phyloP scores from a whole-genome alignment of 176 grass and related monocot genomes.

The Cymbopogon citratus region DNA sequence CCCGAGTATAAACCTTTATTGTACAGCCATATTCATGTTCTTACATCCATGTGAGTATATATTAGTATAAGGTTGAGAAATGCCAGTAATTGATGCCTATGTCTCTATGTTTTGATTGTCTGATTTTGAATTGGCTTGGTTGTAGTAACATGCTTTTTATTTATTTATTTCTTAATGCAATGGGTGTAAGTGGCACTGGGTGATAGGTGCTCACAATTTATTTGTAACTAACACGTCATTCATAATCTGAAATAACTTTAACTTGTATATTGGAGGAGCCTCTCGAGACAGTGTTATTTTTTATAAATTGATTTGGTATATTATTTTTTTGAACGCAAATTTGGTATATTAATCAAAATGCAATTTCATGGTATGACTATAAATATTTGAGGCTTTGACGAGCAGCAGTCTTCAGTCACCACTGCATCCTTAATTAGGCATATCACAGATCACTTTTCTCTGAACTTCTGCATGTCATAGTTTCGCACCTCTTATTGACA shows the following conservation, averaged over 20 bases:
- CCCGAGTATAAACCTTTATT: conserved; percentile 19
- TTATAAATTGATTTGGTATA: neutral
- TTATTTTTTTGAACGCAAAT: too few relatives aligned
- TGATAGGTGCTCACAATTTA: neutral
- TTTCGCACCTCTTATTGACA: neutral
- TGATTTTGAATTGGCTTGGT: neutral
- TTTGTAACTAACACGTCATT: neutral
- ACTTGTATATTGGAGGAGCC: neutral
- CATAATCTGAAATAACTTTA: neutral
- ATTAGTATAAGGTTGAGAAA: neutral
- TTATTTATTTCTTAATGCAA: neutral
- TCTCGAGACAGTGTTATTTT: neutral
- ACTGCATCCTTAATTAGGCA: neutral
- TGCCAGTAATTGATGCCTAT: neutral
- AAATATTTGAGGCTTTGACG: neutral
- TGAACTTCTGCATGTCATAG: neutral
- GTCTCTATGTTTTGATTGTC: neutral
- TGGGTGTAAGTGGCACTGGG: neutral
- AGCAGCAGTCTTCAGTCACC: neutral
- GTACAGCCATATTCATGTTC: neutral
- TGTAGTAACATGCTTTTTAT: neutral
- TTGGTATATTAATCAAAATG: too few relatives aligned
- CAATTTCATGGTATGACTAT: neutral
- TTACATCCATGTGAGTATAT: neutral
- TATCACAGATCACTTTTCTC: neutral